Evolutionary conservation across 164 flowering plant species (phyloP).

Genomic region (Vitis cinerea): DNA sequence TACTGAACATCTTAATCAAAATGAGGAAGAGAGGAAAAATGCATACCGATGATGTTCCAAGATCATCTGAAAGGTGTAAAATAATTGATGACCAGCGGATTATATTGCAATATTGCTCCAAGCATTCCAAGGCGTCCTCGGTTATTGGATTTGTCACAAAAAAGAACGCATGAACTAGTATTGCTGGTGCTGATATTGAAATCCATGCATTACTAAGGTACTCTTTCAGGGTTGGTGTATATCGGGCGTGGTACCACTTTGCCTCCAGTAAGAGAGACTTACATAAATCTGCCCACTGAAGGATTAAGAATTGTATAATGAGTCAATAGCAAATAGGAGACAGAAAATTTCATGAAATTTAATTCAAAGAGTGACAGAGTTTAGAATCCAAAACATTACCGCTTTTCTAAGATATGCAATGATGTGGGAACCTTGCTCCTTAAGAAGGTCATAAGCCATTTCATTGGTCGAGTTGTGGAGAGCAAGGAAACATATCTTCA

Average conservation of each 20-base stretch:
- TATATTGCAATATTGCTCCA: slow-evolving; percentile 9
- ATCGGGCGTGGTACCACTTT: slow-evolving; percentile 12
- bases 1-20: no score
- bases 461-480: background rate
- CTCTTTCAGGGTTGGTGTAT: slow-evolving; percentile 22
- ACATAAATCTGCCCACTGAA: slow-evolving; percentile 26
- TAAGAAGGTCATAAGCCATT: background rate
- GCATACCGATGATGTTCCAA: slow-evolving; percentile 31
- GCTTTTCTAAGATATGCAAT: no score
- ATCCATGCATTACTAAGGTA: slow-evolving; percentile 26
- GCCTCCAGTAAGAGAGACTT: slow-evolving; percentile 20
- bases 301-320: no score
- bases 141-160: background rate
- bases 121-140: slow-evolving; percentile 10
- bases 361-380: no score
- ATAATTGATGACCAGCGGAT: slow-evolving; percentile 16
- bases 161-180: slow-evolving; percentile 1
- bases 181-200: background rate
- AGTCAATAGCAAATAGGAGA: no score
- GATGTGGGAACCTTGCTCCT: background rate
- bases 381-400: no score
- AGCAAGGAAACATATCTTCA: background rate
- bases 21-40: no score
- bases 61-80: slow-evolving; percentile 22
- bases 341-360: no score